phyloP scores from a whole-genome alignment of 805 yeast species.

The Starmerella asiatica region DNA sequence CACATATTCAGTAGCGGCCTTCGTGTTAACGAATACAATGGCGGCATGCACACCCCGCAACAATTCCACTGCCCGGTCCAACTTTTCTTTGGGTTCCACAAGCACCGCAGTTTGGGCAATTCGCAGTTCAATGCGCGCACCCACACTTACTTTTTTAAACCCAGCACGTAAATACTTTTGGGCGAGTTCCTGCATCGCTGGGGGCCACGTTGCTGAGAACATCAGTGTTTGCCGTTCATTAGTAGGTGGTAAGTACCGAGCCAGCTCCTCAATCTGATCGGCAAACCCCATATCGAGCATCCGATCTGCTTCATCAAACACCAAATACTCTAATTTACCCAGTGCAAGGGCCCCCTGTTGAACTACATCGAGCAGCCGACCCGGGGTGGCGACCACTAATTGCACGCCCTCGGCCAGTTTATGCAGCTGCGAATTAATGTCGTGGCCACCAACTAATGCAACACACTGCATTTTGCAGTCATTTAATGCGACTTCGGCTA shows the following conservation, averaged over 20 bases:
- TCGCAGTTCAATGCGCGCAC: conserved; percentile 27
- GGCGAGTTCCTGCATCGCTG: conserved; percentile 53
- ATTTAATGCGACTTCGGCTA: conserved; percentile 45
- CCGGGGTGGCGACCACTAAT: conserved; percentile 79
- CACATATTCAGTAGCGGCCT: conserved; percentile 56
- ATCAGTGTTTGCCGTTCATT: conserved; percentile 52
- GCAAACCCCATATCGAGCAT: conserved; percentile 99
- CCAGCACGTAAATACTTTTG: conserved; percentile 54
- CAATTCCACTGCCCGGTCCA: conserved; percentile 30
- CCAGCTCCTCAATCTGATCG: conserved; percentile 52
- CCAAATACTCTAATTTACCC: conserved; percentile 48
- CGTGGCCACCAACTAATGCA: conserved; percentile 81
- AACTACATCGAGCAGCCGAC: conserved; percentile 69
- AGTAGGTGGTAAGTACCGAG: conserved; percentile 38
- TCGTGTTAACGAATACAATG: conserved; percentile 71
- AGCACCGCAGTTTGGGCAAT: conserved; percentile 50
- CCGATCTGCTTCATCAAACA: conserved; percentile 99
- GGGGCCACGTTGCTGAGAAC: conserved; percentile 92
- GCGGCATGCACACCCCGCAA: conserved; percentile 24
- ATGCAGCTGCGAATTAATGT: conserved; percentile 56
- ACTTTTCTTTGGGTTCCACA: conserved; percentile 18
- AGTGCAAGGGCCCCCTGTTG: conserved; percentile 53
- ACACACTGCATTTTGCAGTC: conserved; percentile 34
- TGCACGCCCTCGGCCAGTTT: conserved; percentile 34
- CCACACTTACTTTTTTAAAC: conserved; percentile 38